Base-by-base conservation (phyloP, 1,139 yeast genomes). In the Taphrina flavorubra region DNA sequence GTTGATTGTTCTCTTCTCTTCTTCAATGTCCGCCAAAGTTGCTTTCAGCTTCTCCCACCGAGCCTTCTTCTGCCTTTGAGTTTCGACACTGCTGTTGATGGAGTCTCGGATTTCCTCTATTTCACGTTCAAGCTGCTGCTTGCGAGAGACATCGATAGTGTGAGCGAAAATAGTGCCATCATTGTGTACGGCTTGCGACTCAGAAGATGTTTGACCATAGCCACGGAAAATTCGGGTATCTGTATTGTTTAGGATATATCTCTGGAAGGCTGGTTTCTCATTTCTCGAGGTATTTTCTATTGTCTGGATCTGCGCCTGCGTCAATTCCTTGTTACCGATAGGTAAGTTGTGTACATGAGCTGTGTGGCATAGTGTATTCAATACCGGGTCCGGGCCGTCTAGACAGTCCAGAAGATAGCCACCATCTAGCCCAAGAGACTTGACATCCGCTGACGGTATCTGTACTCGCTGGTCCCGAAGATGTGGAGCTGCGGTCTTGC, bases 341-440 rank as follows among this genome's bases (percentile, higher is more conserved):
- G 67, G 67, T 18, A 47, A 20, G 37, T 46, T 46, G 34, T 63
- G 60, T 11, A 63, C 78, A 57, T 80, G 81, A 14, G 85, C 80
- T 40, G 83, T 82, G 71, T 85, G 87, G 73, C 89, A 86, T 61
- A 94, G 81, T 91, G 90, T 90, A 68, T 83, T 82, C 61, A 91
- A 76, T 0, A 94, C 96, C n/a, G 85, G 84, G 10, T 78, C 76
- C 0, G 97, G 97, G 0, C 97, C 99, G 0, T 79, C 78, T 1
- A 94, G 75, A 71, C 85, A 85, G 74, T 94, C 97, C 0, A 85
- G 78, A 47, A 92, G 74, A 74, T 85, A 90, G n/a, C 58, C 58
- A 0, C 97, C 95, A 71, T 90, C 97, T 77, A 94, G 90, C 0
- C 97, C 97, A 37, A 79, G 77, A n/a, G 69, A 64, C 0, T 73